A percentile compares a stretch with the other conserved stretches of the same genome.
Evolutionary conservation across 805 yeast species (phyloP).

Genomic region (Candida ipomoeae): DNA sequence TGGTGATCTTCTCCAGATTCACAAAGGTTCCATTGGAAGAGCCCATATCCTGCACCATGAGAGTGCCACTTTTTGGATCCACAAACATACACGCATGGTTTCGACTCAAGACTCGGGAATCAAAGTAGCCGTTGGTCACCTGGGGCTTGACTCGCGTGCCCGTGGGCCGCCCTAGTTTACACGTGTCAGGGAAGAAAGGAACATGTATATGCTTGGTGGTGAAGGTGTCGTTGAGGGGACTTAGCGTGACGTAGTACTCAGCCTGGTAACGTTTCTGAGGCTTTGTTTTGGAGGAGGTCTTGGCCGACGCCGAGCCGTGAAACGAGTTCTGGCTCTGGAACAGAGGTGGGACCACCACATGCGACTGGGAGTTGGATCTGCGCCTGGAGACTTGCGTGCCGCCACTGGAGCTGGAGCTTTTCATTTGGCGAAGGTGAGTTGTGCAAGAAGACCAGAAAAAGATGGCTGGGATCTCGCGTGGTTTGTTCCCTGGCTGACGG

Average conservation of each 20-base stretch:
- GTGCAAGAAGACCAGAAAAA: not conserved
- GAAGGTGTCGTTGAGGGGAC: conserved; percentile 78
- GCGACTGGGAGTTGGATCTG: conserved; percentile 42
- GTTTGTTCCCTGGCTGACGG: not conserved
- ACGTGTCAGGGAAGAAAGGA: conserved; percentile 76
- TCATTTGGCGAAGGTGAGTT: not conserved
- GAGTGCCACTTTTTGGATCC: conserved; percentile 56
- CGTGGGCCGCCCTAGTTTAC: conserved; percentile 88
- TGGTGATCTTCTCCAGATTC: conserved; percentile 65
- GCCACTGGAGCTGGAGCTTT: conserved; percentile 2
- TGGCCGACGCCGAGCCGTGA: conserved; percentile 1
- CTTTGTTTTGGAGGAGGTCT: conserved; percentile 8
- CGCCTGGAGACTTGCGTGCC: conserved; percentile 12
- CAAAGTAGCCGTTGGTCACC: conserved; percentile 86
- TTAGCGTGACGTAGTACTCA: conserved; percentile 61
- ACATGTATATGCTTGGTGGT: conserved; percentile 72
- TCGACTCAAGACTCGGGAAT: conserved; percentile 86
- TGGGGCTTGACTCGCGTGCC: conserved; percentile 56
- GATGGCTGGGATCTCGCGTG: not conserved
- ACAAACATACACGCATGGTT: conserved; percentile 91
- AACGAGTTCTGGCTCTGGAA: conserved; percentile 8
- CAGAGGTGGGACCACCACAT: conserved; percentile 24
- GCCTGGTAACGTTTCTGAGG: conserved; percentile 24
- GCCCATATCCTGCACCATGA: conserved; percentile 80
- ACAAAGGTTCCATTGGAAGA: conserved; percentile 94